Base-by-base conservation (phyloP, 1,284 basidiomycete genomes). In the Marasmius fiardii region DNA sequence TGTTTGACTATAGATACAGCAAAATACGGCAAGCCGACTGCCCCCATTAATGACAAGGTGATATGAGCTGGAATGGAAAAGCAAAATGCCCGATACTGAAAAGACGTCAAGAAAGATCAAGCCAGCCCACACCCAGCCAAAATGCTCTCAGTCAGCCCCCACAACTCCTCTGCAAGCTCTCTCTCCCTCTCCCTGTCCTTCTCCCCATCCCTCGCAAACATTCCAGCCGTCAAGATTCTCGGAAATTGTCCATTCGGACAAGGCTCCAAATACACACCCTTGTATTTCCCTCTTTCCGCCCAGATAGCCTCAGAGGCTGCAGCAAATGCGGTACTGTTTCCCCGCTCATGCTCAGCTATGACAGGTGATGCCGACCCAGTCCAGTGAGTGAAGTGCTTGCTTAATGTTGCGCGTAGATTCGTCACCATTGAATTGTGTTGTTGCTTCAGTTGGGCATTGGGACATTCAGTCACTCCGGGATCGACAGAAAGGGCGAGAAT, bases 371-470 rank as follows among this genome's bases (percentile, higher is more conserved):
- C 16, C 7, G n/a, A 8, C 16, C 39, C 39, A 10, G 39, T 41
- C 39, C 39, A 41, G 39, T 10, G 11, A 18, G 39, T 18, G 47
- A 84, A 64, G 61, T 83, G 77, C 18, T 82, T 68, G 43, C 73
- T 64, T 7, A 81, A 61, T 18, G 39, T 20, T 18, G 39, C 16
- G 39, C 20, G 20, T 20, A 41, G 39, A 2, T 16, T 20, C 4
- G 39, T 41, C n/a, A 41, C 20, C 20, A 18, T 41, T 16, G 39
- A 41, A 16, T 41, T 16, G 4, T 20, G 39, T 41, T 3, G 12
- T 37, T 16, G 39, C 20, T 41, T 41, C n/a, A n/a, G 11, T 20
- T 41, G 16, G 11, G 16, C 39, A 41, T 16, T 41, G 16, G 16
- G 16, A n/a, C 39, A 6, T 16, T 16, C 16, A 7, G 39, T 41